Evolutionary conservation across 371 early-diverging fungal genomes (phyloP).

Genomic region (Mucor velutinosus): DNA sequence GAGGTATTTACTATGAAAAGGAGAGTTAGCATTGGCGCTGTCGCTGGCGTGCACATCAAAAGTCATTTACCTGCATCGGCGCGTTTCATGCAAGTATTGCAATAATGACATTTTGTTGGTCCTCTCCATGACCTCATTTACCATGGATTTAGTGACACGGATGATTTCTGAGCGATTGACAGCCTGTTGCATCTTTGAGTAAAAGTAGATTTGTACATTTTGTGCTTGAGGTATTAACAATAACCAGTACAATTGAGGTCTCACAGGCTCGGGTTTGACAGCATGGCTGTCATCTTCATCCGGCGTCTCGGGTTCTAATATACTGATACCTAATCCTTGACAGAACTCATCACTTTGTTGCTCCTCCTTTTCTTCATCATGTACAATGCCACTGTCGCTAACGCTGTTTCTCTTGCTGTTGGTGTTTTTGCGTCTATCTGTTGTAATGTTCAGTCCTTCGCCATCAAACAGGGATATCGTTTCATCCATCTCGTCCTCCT

Average conservation of each 20-base stretch:
- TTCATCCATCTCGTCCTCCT: neutral
- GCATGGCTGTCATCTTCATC: slow-evolving; percentile 17
- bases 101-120: slow-evolving; percentile 73
- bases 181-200: slow-evolving; percentile 64
- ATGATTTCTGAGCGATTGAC: slow-evolving; percentile 62
- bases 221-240: slow-evolving; percentile 60
- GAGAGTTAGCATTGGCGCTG: too few relatives aligned
- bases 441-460: slow-evolving; percentile 21
- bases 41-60: neutral
- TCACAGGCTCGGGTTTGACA: neutral
- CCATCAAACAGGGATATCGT: slow-evolving; percentile 10
- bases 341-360: slow-evolving; percentile 43
- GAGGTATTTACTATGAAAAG: slow-evolving; percentile 62
- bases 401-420: neutral
- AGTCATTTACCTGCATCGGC: slow-evolving; percentile 64
- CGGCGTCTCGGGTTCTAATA: slow-evolving; percentile 32
- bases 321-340: slow-evolving; percentile 52
- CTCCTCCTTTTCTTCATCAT: neutral
- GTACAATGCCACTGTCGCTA: neutral
- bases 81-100: slow-evolving; percentile 64
- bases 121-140: slow-evolving; percentile 62
- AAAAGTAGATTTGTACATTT: slow-evolving; percentile 64
- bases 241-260: slow-evolving; percentile 66
- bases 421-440: neutral
- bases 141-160: slow-evolving; percentile 56